Conservation (phyloP, 345 rosid genomes). For the Gossypium arboreum region DNA sequence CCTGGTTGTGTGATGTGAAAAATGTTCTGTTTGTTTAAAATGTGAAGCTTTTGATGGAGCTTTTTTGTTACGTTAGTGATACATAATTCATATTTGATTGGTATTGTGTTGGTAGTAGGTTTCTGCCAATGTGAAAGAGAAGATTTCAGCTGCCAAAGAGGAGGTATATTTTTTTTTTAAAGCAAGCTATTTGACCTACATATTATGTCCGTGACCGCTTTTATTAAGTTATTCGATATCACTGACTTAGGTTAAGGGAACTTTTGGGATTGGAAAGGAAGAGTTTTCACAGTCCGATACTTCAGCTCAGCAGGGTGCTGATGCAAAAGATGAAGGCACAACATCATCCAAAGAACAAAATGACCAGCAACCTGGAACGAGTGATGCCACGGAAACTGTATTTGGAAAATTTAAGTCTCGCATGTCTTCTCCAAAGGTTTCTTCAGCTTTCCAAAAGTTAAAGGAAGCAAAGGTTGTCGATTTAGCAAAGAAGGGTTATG, state of each 20-base stretch:
- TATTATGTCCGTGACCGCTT: background rate
- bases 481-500: constrained; percentile 83
- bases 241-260: constrained; percentile 70
- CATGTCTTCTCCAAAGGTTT: constrained; percentile 62
- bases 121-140: constrained; percentile 73
- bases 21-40: background rate
- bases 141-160: constrained; percentile 72
- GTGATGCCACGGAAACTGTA: constrained; percentile 47
- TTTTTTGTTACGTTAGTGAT: background rate
- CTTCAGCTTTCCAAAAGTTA: constrained; percentile 55
- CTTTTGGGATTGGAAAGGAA: constrained; percentile 51
- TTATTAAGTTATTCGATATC: background rate
- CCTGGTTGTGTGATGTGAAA: background rate
- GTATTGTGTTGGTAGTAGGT: constrained; percentile 43
- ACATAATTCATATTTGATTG: constrained; percentile 6
- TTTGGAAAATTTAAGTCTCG: constrained; percentile 64
- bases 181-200: constrained; percentile 11
- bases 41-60: background rate
- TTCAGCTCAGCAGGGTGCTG: constrained; percentile 39
- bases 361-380: constrained; percentile 38
- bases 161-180: constrained; percentile 46
- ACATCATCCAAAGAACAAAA: constrained; percentile 47
- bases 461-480: constrained; percentile 70
- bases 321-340: constrained; percentile 31
- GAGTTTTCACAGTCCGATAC: constrained; percentile 40